Conservation (phyloP, 2,329 filamentous ascomycete genomes). For the Aspergillus pseudonomiae region DNA sequence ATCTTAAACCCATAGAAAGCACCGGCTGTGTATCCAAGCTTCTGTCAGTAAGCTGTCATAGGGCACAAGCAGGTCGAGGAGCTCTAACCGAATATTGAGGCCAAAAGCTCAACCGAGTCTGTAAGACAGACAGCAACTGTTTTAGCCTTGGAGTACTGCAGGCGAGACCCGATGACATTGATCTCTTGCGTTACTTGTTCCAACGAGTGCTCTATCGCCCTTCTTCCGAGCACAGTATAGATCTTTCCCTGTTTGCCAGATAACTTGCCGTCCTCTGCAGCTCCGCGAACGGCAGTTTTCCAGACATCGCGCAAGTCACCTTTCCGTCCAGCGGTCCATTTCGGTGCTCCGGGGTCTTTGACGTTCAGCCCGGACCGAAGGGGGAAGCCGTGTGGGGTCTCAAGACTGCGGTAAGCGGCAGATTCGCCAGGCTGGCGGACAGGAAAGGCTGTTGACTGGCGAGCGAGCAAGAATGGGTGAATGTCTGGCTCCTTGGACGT, state of each 20-base stretch:
- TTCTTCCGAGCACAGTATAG: conserved; percentile 76
- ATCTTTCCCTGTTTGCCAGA: conserved; percentile 69
- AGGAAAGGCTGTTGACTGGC: conserved; percentile 76
- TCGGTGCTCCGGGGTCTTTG: conserved; percentile 75
- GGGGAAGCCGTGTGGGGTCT: conserved; percentile 81
- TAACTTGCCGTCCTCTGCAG: conserved; percentile 63
- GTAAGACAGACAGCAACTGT: conserved; percentile 88
- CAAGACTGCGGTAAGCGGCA: conserved; percentile 79
- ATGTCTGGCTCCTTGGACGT: conserved; percentile 80
- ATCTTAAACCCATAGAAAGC: conserved; percentile 85
- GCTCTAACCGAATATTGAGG: conserved; percentile 69
- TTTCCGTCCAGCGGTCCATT: conserved; percentile 80
- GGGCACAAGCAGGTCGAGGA: not conserved
- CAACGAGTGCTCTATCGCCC: conserved; percentile 71
- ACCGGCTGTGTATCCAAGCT: conserved; percentile 61
- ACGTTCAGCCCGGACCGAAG: conserved; percentile 78
- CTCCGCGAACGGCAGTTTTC: conserved; percentile 70
- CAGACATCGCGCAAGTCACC: conserved; percentile 92
- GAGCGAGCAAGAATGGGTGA: conserved; percentile 85
- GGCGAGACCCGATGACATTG: conserved; percentile 79
- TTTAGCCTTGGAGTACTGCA: conserved; percentile 68
- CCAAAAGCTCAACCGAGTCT: conserved; percentile 87
- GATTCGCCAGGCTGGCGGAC: conserved; percentile 85
- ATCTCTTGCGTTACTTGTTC: conserved; percentile 81
- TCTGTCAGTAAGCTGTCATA: conserved; percentile 16